phyloP scores from a whole-genome alignment of 2,329 filamentous ascomycete species.

The Neospermospora avenae region DNA sequence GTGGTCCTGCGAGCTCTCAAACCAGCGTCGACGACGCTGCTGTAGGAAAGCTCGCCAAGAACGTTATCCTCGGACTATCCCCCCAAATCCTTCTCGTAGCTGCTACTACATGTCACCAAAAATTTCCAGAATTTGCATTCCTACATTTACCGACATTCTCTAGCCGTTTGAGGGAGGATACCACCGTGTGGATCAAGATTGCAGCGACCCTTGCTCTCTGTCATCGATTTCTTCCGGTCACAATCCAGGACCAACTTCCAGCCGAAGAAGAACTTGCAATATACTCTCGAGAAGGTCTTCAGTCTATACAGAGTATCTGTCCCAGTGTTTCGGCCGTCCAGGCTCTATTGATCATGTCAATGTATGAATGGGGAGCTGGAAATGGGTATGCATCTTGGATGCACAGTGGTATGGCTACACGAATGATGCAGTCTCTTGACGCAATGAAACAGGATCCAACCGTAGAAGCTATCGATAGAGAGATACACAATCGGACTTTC shows the following conservation, averaged over 20 bases:
- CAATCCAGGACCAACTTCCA: constrained; percentile 6
- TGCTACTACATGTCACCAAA: not conserved
- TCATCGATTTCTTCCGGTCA: not conserved
- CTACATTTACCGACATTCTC: not conserved
- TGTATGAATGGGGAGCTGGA: constrained; percentile 43
- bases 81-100: not conserved
- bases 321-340: constrained; percentile 34
- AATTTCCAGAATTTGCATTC: not conserved
- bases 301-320: constrained; percentile 23
- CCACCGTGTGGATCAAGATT: not conserved
- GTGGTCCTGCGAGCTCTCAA: not conserved
- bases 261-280: not conserved
- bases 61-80: not conserved
- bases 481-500: constrained; percentile 41
- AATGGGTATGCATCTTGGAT: constrained; percentile 45
- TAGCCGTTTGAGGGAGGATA: not conserved
- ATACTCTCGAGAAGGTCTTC: constrained; percentile 28
- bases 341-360: constrained; percentile 39
- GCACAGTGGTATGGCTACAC: constrained; percentile 39
- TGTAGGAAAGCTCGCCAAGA: not conserved
- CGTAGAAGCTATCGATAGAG: constrained; percentile 25
- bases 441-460: constrained; percentile 16
- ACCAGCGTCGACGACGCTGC: not conserved
- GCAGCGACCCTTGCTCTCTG: not conserved
- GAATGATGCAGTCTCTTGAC: constrained; percentile 34